These are phyloP conservation scores for Phytophthora macrochlamydospora DNA, from an alignment of 352 stramenopile genomes.

Conservation along the genomic window DNA sequence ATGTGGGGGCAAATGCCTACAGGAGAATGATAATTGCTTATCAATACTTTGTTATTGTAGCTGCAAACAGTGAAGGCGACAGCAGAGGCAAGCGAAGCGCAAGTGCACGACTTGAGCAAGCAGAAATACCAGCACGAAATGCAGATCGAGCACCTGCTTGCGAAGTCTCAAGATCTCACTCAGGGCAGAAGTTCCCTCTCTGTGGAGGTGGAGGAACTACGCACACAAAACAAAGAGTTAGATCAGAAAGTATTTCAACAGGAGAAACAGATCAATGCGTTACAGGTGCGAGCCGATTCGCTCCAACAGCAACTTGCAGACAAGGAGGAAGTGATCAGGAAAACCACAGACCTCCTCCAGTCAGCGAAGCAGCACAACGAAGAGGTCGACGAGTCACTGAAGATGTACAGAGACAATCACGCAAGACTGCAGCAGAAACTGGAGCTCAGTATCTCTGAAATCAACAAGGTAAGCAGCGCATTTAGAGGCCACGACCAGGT, in stretches of 20 bases:
- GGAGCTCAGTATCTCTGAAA: constrained; percentile 89
- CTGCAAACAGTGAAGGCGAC: constrained; percentile 47
- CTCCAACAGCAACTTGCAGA: constrained; percentile 80
- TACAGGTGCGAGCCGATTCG: constrained; percentile 70
- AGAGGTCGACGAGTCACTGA: constrained; percentile 86
- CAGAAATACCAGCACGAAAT: constrained; percentile 83
- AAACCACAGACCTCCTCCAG: constrained; percentile 75
- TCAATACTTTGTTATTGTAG: constrained; percentile 23
- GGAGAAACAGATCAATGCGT: constrained; percentile 83
- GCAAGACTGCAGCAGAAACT: constrained; percentile 86
- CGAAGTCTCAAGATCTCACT: constrained; percentile 63
- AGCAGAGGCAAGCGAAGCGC: constrained; percentile 52
- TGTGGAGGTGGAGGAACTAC: constrained; percentile 60
- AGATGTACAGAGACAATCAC: constrained; percentile 90
- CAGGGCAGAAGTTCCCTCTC: constrained; percentile 44
- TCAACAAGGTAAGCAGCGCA: constrained; percentile 80
- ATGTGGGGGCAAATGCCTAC: not conserved
- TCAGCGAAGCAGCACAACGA: constrained; percentile 74
- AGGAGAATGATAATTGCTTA: constrained; percentile 1
- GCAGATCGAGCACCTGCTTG: constrained; percentile 72
- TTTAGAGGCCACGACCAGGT: too few relatives aligned
- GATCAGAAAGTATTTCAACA: constrained; percentile 82
- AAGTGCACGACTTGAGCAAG: constrained; percentile 67
- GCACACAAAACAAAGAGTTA: constrained; percentile 79
- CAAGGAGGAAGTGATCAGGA: constrained; percentile 77